Percentiles rank a stretch among this genome's conserved stretches.
phyloP scores from a whole-genome alignment of 352 stramenopile species.

The Achlya hypogyna region DNA sequence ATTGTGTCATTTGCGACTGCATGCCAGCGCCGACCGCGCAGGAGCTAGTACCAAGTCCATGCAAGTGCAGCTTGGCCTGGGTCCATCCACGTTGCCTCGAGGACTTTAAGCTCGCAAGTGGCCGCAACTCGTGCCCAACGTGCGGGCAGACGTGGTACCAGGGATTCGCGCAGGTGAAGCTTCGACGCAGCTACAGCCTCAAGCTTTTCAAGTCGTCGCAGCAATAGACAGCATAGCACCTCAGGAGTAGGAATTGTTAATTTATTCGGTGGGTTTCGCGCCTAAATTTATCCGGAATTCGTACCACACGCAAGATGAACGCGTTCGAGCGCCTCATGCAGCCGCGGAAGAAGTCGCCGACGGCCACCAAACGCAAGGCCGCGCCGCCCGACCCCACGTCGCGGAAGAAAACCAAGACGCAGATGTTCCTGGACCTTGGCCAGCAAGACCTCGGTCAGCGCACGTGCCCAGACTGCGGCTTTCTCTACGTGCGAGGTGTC shows the following conservation, averaged over 20 bases:
- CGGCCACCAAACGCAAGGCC: constrained; percentile 34
- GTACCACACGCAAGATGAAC: no score
- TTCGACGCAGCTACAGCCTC: constrained; percentile 16
- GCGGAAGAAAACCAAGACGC: constrained; percentile 20
- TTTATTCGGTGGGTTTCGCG: no score
- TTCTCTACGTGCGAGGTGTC: constrained; percentile 60
- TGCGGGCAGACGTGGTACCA: constrained; percentile 13
- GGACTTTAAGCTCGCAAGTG: constrained; percentile 4
- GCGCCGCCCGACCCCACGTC: constrained; percentile 21
- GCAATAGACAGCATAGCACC: neutral
- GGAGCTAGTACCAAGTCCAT: constrained; percentile 8
- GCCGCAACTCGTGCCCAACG: constrained; percentile 10
- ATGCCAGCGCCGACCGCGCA: neutral
- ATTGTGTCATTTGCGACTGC: neutral
- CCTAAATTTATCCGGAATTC: no score
- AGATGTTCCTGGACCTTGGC: constrained; percentile 61
- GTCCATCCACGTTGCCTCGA: constrained; percentile 10
- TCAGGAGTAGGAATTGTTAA: neutral
- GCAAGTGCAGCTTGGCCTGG: constrained; percentile 15
- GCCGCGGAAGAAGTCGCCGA: constrained; percentile 25
- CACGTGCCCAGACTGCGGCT: constrained; percentile 45
- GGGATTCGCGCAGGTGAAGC: constrained; percentile 10
- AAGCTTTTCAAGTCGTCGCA: neutral
- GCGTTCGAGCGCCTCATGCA: constrained; percentile 36
- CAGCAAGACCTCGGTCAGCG: constrained; percentile 61